Percentiles rank a stretch among this genome's conserved stretches.
Evolutionary conservation across 2,329 filamentous ascomycete genomes (phyloP).

Genomic region (Sclerotinia sclerotiorum): DNA sequence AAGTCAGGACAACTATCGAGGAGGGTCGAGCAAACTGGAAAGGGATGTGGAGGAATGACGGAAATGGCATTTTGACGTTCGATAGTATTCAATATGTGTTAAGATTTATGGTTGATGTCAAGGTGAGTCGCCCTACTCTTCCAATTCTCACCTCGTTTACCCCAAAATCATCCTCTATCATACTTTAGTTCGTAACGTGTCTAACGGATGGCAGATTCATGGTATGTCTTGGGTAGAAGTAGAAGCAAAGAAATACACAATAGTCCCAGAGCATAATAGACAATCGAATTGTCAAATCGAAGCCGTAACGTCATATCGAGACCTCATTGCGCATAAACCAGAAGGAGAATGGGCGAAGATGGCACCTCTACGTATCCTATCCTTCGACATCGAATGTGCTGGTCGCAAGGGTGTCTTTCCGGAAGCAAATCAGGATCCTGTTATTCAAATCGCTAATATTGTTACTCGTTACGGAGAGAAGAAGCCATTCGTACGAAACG

Average conservation of each 20-base stretch:
- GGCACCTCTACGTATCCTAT: slow-evolving; percentile 87
- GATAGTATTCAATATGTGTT: slow-evolving; percentile 95
- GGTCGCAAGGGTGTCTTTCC: slow-evolving; percentile 97
- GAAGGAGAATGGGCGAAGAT: slow-evolving; percentile 98
- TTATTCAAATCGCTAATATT: slow-evolving; percentile 97
- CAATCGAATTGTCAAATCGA: slow-evolving; percentile 98
- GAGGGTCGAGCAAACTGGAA: slow-evolving; percentile 81
- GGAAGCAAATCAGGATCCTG: slow-evolving; percentile 84
- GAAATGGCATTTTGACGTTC: slow-evolving; percentile 79
- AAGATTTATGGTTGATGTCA: slow-evolving; percentile 96
- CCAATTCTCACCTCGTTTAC: not conserved
- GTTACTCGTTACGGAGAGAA: slow-evolving; percentile 93
- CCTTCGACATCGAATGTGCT: slow-evolving; percentile 98
- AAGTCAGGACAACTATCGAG: slow-evolving; percentile 74
- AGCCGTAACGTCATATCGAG: slow-evolving; percentile 76
- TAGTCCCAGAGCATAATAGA: slow-evolving; percentile 64
- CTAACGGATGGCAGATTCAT: slow-evolving; percentile 57
- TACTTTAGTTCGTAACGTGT: not conserved
- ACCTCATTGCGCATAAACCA: slow-evolving; percentile 82
- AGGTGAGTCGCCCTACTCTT: slow-evolving; percentile 51
- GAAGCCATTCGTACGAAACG: slow-evolving; percentile 93
- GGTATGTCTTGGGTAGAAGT: slow-evolving; percentile 99
- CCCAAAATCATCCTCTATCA: not conserved
- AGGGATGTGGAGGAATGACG: slow-evolving; percentile 74
- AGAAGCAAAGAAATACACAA: slow-evolving; percentile 68